Evolutionary conservation across 139 green algal genomes (phyloP).

Genomic region (Dunaliella sp.): DNA sequence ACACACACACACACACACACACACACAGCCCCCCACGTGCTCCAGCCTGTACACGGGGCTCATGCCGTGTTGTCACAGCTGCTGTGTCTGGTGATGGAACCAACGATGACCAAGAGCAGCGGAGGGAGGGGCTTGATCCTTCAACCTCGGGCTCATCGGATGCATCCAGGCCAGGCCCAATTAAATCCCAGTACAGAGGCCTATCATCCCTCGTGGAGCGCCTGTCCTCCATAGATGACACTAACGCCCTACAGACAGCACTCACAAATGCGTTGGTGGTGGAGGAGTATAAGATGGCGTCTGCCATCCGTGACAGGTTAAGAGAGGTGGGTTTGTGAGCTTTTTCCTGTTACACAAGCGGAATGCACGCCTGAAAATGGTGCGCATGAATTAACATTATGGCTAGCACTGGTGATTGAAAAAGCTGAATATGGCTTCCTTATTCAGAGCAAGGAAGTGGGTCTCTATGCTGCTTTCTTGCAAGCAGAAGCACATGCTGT

Average conservation of each 20-base stretch:
- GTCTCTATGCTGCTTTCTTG: too few relatives aligned
- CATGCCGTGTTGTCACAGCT: neutral
- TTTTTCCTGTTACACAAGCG: too few relatives aligned
- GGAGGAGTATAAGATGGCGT: conserved; percentile 68
- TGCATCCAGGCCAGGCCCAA: neutral
- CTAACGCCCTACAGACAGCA: conserved; percentile 59
- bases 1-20: conserved; percentile 16
- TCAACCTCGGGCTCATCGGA: neutral
- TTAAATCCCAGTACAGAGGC: neutral
- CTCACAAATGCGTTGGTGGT: conserved; percentile 61
- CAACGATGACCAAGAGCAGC: too few relatives aligned
- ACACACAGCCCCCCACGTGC: too few relatives aligned
- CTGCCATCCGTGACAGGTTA: conserved; percentile 45
- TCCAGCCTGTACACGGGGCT: too few relatives aligned
- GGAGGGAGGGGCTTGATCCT: too few relatives aligned
- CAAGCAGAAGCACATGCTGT: too few relatives aligned
- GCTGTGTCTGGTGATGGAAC: neutral
- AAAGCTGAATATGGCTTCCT: too few relatives aligned
- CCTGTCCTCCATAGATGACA: neutral
- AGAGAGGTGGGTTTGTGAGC: conserved; percentile 25
- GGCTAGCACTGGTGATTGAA: too few relatives aligned
- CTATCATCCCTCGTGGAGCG: neutral
- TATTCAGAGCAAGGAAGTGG: too few relatives aligned
- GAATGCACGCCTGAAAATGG: too few relatives aligned
- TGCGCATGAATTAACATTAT: too few relatives aligned